A percentile compares a stretch with the other conserved stretches of the same genome.
phyloP scores from a whole-genome alignment of 257 asterid genomes.

The Solanum sparsipilum region DNA sequence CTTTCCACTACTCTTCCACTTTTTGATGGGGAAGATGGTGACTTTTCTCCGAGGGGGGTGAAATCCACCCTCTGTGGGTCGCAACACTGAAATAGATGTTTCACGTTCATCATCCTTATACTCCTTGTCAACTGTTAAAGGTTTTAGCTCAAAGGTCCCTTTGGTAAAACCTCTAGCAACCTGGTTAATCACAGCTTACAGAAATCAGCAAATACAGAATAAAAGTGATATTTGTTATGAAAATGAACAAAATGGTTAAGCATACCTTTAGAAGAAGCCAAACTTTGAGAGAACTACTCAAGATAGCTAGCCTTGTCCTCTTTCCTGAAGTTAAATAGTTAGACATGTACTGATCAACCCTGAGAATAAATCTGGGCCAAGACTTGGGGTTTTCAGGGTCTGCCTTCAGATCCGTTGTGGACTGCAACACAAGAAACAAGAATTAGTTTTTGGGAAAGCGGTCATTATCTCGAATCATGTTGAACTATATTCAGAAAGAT shows the following conservation, averaged over 20 bases:
- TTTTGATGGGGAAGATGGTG: conserved; percentile 63
- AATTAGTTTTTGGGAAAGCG: neutral
- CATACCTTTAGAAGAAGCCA: conserved; percentile 94
- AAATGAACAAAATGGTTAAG: neutral
- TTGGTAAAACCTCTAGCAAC: conserved; percentile 80
- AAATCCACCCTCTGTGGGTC: conserved; percentile 35
- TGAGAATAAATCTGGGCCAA: conserved; percentile 82
- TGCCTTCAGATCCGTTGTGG: conserved; percentile 55
- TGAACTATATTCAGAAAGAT: neutral
- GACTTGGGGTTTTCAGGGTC: conserved; percentile 71
- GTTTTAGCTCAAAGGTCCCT: conserved; percentile 76
- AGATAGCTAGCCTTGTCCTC: conserved; percentile 73
- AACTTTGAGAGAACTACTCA: conserved; percentile 96
- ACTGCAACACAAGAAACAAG: conserved; percentile 33
- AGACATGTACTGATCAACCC: conserved; percentile 90
- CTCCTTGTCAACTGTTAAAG: conserved; percentile 37
- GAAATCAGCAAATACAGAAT: neutral
- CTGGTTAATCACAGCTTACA: conserved; percentile 23
- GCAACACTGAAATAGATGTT: conserved; percentile 35
- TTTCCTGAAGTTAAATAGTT: conserved; percentile 84
- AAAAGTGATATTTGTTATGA: neutral
- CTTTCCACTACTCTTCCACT: conserved; percentile 52
- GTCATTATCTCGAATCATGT: neutral
- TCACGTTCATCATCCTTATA: conserved; percentile 20
- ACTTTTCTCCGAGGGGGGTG: conserved; percentile 31